These are phyloP conservation scores for Tolypocladium inflatum DNA, from an alignment of 2,329 filamentous ascomycete species.

Conservation along the genomic window DNA sequence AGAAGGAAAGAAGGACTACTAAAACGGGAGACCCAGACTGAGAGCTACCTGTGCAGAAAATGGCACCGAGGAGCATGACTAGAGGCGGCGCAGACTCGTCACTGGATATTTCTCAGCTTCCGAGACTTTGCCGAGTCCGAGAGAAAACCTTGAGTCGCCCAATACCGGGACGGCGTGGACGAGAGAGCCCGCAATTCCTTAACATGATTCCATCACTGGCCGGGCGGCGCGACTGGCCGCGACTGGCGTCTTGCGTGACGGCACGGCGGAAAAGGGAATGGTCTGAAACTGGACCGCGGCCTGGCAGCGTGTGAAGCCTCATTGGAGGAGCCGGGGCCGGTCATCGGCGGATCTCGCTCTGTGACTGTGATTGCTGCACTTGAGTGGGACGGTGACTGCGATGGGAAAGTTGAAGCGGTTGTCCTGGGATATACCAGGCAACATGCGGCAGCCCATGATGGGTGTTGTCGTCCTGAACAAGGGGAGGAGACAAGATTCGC, in stretches of 20 bases:
- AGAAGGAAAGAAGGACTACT: not conserved
- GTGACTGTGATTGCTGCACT: not conserved
- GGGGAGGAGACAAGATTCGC: not conserved
- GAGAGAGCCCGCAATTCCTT: not conserved
- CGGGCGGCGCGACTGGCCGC: too few relatives aligned
- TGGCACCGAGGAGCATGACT: not conserved
- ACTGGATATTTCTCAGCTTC: not conserved
- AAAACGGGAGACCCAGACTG: not conserved
- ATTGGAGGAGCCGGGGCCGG: not conserved
- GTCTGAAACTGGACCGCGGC: not conserved
- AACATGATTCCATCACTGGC: too few relatives aligned
- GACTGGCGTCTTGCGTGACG: not conserved
- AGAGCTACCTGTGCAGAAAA: not conserved
- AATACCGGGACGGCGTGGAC: not conserved
- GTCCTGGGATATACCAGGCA: not conserved
- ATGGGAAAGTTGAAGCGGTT: not conserved
- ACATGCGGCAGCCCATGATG: not conserved
- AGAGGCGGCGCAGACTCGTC: not conserved
- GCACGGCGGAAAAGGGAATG: not conserved
- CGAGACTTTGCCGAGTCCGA: not conserved
- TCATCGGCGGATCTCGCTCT: not conserved
- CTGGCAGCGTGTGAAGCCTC: not conserved
- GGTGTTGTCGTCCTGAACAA: not conserved
- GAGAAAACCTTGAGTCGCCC: not conserved
- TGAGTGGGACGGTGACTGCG: not conserved